phyloP scores from a whole-genome alignment of 2,329 filamentous ascomycete genomes.

The Fusarium equiseti region DNA sequence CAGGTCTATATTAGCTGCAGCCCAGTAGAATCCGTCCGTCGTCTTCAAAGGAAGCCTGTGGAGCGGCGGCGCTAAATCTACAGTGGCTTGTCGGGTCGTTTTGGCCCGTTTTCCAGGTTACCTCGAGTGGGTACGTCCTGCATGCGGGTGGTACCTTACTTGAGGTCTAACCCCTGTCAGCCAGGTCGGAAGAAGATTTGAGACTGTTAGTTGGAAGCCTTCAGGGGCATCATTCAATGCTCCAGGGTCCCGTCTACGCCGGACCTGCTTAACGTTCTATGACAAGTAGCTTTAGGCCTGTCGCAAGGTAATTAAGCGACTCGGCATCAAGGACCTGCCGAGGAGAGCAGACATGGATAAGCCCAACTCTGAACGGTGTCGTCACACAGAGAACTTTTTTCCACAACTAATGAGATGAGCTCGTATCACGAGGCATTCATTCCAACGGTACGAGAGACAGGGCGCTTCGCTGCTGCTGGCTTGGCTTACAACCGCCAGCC shows the following conservation, averaged over 20 bases:
- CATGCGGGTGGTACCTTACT: slow-evolving; percentile 38
- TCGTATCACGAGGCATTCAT: slow-evolving; percentile 26
- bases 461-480: slow-evolving; percentile 42
- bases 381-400: slow-evolving; percentile 1
- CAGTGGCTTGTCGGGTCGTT: slow-evolving; percentile 33
- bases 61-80: slow-evolving; percentile 39
- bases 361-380: neutral
- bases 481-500: slow-evolving; percentile 38
- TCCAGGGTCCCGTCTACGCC: neutral
- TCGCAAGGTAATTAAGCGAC: slow-evolving; percentile 24
- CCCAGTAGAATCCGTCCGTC: slow-evolving; percentile 11
- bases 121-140: slow-evolving; percentile 30
- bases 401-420: slow-evolving; percentile 1
- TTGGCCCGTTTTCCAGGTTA: slow-evolving; percentile 35
- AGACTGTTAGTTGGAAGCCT: slow-evolving; percentile 12
- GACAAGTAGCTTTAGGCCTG: slow-evolving; percentile 8
- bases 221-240: slow-evolving; percentile 27
- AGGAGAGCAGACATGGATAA: slow-evolving; percentile 17
- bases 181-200: slow-evolving; percentile 21
- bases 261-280: slow-evolving; percentile 14
- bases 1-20: slow-evolving; percentile 17
- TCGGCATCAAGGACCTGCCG: neutral
- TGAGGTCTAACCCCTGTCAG: slow-evolving; percentile 27
- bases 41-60: slow-evolving; percentile 38
- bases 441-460: slow-evolving; percentile 38